phyloP scores from a whole-genome alignment of 2,329 filamentous ascomycete genomes.

The Pseudogymnoascus sp. region DNA sequence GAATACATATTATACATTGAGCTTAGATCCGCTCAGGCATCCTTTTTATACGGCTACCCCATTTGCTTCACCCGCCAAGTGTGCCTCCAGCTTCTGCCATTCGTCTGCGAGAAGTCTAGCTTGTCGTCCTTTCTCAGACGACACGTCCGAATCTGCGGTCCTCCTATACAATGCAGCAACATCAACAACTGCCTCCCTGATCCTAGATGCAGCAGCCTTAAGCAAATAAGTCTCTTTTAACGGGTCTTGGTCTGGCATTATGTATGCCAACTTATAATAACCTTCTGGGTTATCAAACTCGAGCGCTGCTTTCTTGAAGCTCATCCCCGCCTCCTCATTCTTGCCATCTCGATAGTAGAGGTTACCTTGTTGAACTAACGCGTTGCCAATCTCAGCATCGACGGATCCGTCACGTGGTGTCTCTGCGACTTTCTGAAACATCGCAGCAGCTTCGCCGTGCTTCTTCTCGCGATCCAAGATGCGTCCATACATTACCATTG shows the following conservation, averaged over 20 bases:
- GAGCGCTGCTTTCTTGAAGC: constrained; percentile 24
- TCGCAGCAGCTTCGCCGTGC: constrained; percentile 19
- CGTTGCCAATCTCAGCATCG: constrained; percentile 22
- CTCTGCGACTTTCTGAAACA: constrained; percentile 21
- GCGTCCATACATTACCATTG: constrained; percentile 24
- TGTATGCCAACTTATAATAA: constrained; percentile 25
- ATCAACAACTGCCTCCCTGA: constrained; percentile 19
- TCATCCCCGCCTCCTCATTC: constrained; percentile 15
- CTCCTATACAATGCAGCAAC: background rate
- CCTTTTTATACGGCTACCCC: background rate
- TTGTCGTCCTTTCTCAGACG: background rate
- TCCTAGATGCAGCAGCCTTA: constrained; percentile 25
- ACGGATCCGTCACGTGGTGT: constrained; percentile 14
- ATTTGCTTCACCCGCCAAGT: background rate
- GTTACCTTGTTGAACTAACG: constrained; percentile 21
- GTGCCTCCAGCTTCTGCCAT: background rate
- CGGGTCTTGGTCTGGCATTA: constrained; percentile 10
- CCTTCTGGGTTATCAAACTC: constrained; percentile 24
- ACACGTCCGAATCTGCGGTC: background rate
- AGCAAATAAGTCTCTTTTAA: constrained; percentile 21
- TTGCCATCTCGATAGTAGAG: constrained; percentile 14
- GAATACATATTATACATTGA: background rate
- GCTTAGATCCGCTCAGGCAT: background rate
- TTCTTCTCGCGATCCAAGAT: constrained; percentile 16
- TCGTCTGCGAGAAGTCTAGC: background rate